These are phyloP conservation scores for Metschnikowia santaceciliae DNA, from an alignment of 805 yeast species.

Conservation along the genomic window DNA sequence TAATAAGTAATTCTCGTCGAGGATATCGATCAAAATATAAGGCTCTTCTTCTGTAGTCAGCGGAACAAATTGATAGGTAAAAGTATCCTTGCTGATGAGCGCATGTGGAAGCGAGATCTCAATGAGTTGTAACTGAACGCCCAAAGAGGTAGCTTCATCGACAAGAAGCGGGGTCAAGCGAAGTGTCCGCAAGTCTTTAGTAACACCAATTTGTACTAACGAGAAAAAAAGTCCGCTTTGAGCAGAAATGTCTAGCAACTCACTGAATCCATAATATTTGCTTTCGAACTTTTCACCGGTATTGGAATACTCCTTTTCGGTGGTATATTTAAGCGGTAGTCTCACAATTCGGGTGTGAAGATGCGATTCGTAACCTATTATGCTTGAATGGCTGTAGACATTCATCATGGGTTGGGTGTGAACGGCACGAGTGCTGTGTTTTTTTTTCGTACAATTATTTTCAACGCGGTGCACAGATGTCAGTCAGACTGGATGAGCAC, in stretches of 20 bases:
- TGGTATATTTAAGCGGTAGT: slow-evolving; percentile 16
- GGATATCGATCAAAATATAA: slow-evolving; percentile 47
- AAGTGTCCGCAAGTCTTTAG: slow-evolving; percentile 29
- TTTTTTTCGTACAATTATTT: not conserved
- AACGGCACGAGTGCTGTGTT: not conserved
- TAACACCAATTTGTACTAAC: slow-evolving; percentile 22
- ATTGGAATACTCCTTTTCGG: not conserved
- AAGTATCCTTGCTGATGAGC: slow-evolving; percentile 14
- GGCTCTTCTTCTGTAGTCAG: slow-evolving; percentile 20
- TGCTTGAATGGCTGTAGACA: slow-evolving; percentile 11
- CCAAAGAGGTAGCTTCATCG: slow-evolving; percentile 29
- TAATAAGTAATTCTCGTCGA: slow-evolving; percentile 50
- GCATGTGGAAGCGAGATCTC: slow-evolving; percentile 22
- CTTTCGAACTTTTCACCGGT: slow-evolving; percentile 11
- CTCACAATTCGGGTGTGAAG: slow-evolving; percentile 13
- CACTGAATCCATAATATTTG: slow-evolving; percentile 12
- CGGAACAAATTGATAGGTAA: slow-evolving; percentile 12
- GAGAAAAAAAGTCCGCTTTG: slow-evolving; percentile 15
- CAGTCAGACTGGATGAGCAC: not conserved
- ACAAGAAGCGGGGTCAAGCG: slow-evolving; percentile 37
- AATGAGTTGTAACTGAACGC: slow-evolving; percentile 33
- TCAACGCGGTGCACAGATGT: slow-evolving; percentile 8
- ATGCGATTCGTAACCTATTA: slow-evolving; percentile 17
- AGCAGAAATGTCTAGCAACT: slow-evolving; percentile 13
- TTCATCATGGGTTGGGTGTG: slow-evolving; percentile 8